Evolutionary conservation across 495 filamentous ascomycete genomes (phyloP).

Genomic region (Penicillium maclennaniae): DNA sequence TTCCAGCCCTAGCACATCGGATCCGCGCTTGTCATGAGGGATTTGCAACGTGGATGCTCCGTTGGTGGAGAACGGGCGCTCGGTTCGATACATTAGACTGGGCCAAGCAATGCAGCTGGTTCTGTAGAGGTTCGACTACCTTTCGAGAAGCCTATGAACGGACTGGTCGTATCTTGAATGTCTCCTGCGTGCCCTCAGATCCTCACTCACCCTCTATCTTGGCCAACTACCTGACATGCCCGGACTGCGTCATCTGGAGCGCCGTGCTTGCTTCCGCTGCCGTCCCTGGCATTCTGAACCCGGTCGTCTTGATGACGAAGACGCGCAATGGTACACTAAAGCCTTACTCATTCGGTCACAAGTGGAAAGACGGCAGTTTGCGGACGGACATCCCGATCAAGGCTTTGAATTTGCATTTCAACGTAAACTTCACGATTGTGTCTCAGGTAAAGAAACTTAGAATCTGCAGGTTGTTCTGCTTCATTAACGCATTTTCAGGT

Average conservation of each 20-base stretch:
- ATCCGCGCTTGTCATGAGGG: constrained; percentile 83
- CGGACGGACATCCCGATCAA: constrained; percentile 95
- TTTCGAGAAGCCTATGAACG: constrained; percentile 93
- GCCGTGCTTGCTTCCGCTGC: constrained; percentile 94
- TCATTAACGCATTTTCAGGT: constrained; percentile 44
- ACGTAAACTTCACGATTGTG: constrained; percentile 95
- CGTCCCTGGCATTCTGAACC: constrained; percentile 92
- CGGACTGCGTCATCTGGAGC: constrained; percentile 97
- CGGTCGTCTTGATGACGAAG: constrained; percentile 96
- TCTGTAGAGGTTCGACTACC: constrained; percentile 81
- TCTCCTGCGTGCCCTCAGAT: constrained; percentile 94
- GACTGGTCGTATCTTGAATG: constrained; percentile 91
- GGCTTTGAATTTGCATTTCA: constrained; percentile 91
- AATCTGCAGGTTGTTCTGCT: not conserved
- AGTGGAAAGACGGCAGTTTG: constrained; percentile 95
- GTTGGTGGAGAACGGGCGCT: constrained; percentile 91
- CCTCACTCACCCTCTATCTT: constrained; percentile 90
- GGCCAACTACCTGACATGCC: constrained; percentile 88
- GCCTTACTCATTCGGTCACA: constrained; percentile 91
- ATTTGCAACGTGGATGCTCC: constrained; percentile 67
- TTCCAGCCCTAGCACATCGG: constrained; percentile 77
- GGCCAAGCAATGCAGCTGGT: constrained; percentile 85
- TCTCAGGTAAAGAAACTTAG: constrained; percentile 53
- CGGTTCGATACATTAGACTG: constrained; percentile 91
- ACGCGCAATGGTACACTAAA: constrained; percentile 65